Base-by-base conservation (phyloP, 2,329 filamentous ascomycete species). In the Alternaria sp. region DNA sequence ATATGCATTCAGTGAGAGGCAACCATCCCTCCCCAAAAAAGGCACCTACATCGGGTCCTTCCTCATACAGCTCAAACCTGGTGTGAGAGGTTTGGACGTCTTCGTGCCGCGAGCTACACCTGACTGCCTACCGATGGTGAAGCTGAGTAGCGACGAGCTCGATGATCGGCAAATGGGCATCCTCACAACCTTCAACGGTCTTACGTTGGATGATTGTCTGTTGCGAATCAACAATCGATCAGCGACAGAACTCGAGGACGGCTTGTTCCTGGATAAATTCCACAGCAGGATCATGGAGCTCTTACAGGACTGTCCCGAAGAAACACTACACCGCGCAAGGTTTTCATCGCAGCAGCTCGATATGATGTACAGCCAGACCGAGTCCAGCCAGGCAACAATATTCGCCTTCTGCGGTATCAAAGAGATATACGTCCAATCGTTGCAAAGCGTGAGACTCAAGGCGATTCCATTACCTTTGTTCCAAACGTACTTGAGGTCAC, bases 1-100 rank as follows among this genome's bases (percentile, higher is more conserved):
- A 83, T 84, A 86, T 14, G 87, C 94, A 1, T 76, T 67, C 45
- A 74, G 66, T 28, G 54, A 66, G 10, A 60, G 72, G 44, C 58
- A 67, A 36, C 24, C 63, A 2, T 62, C 81, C 79, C 17, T 90
- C 87, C 72, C 81, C 80, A 2, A 78, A 79, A 56, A 77, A 77
- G 61, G 79, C 74, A 56, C 69, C 0, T 74, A 75, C 44, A 69
- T 78, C 17, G 71, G 76, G 21, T 74, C 80, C 13, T 81, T 81
- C 63, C 66, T 79, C 13, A 60, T 76, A 65, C 65, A 78, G 72
- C 57, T 79, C 68, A 75, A 72, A 71, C 66, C 75, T 56, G 63
- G 72, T 62, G 68, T 79, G 63, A 63, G 63, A 52, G 80, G 69
- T 56, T 78, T 82, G 51, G 79, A 82, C 48, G 74, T 83, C 10